Percentiles rank a stretch among this genome's conserved stretches.
Conservation (phyloP, 1,284 basidiomycete species). For the Puccinia polysora region DNA sequence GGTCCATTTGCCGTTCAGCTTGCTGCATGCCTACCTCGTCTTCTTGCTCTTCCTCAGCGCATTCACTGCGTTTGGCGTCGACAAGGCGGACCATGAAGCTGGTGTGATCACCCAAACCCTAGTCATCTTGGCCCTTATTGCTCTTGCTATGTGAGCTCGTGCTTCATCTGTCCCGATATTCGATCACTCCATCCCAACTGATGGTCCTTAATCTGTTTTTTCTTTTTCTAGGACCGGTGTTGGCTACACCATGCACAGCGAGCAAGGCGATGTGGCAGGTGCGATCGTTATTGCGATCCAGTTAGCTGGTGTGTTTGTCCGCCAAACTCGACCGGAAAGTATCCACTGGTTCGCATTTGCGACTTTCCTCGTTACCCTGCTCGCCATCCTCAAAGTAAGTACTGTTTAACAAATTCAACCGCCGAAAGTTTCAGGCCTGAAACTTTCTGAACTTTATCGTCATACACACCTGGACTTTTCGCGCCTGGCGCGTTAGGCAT, state of each 20-base stretch:
- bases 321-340: conserved; percentile 22
- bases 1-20: conserved; percentile 54
- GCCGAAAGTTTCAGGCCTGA: neutral
- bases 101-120: conserved; percentile 52
- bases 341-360: conserved; percentile 40
- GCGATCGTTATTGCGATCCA: conserved; percentile 48
- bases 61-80: conserved; percentile 53
- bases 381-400: conserved; percentile 34
- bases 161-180: neutral
- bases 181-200: neutral
- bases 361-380: conserved; percentile 23
- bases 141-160: conserved; percentile 50
- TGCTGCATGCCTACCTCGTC: conserved; percentile 48
- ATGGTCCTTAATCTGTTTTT: neutral
- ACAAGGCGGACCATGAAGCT: conserved; percentile 50
- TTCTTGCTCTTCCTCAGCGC: conserved; percentile 53
- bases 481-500: neutral
- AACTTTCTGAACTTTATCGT: neutral
- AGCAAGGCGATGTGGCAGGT: conserved; percentile 54
- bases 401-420: neutral
- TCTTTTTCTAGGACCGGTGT: conserved; percentile 49
- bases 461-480: neutral
- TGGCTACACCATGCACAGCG: conserved; percentile 52
- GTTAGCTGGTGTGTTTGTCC: conserved; percentile 25
- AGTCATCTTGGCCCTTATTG: conserved; percentile 53